phyloP scores from a whole-genome alignment of 768 basidiomycete genomes.

The Xerocomellus intermedius region DNA sequence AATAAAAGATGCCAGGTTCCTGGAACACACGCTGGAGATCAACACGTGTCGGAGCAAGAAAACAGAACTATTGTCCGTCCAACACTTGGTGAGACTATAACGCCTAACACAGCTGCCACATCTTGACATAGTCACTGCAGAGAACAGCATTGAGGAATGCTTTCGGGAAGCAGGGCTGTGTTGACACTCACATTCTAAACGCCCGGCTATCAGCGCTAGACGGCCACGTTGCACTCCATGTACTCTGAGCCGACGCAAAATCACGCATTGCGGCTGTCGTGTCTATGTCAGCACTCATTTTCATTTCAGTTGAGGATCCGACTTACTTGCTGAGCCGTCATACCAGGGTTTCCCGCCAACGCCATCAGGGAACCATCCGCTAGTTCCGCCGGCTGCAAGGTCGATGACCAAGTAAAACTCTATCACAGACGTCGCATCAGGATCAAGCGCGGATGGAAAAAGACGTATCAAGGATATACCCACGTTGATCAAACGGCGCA shows the following conservation, averaged over 20 bases:
- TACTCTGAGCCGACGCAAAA: slow-evolving; percentile 56
- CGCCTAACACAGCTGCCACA: slow-evolving; percentile 32
- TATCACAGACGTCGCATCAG: slow-evolving; percentile 24
- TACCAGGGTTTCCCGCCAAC: slow-evolving; percentile 66
- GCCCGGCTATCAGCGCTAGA: slow-evolving; percentile 56
- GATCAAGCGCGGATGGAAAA: neutral
- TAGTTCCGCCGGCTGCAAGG: slow-evolving; percentile 79
- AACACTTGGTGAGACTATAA: neutral
- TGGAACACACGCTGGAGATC: neutral
- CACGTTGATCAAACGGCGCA: slow-evolving; percentile 44
- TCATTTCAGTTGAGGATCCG: neutral
- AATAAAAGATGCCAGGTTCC: neutral
- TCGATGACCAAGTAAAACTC: slow-evolving; percentile 82
- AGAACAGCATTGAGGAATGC: neutral
- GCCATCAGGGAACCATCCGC: slow-evolving; percentile 45
- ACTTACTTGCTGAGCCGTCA: slow-evolving; percentile 52
- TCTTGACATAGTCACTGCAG: slow-evolving; percentile 33
- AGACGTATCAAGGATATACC: neutral
- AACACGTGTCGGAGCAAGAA: neutral
- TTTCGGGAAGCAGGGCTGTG: no score
- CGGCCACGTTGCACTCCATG: slow-evolving; percentile 81
- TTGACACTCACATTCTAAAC: slow-evolving; percentile 56
- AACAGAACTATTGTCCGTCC: neutral
- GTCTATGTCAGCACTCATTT: slow-evolving; percentile 17
- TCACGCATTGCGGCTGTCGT: slow-evolving; percentile 62